These are phyloP conservation scores for Tagetes erecta DNA, from an alignment of 129 eudicot species.

Conservation along the genomic window DNA sequence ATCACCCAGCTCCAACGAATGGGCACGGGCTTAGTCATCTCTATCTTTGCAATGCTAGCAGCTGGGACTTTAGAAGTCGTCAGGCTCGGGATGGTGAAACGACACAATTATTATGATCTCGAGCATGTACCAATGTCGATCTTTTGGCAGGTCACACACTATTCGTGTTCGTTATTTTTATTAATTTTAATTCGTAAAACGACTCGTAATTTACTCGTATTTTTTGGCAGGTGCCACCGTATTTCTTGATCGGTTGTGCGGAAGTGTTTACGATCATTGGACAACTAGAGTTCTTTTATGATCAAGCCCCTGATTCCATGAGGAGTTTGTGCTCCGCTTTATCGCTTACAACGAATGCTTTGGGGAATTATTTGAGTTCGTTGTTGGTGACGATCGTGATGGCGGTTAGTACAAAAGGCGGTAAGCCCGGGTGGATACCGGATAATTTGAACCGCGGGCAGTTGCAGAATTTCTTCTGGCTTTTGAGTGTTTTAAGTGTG, in stretches of 20 bases:
- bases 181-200: too few relatives aligned
- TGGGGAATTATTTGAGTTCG: conserved; percentile 69
- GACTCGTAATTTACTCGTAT: too few relatives aligned
- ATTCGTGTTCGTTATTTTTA: too few relatives aligned
- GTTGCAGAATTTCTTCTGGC: conserved; percentile 70
- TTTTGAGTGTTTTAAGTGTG: conserved; percentile 56
- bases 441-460: conserved; percentile 68
- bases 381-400: conserved; percentile 59
- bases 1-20: conserved; percentile 66
- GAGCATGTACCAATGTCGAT: conserved; percentile 50
- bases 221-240: conserved; percentile 75
- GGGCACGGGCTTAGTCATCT: conserved; percentile 63
- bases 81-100: conserved; percentile 51
- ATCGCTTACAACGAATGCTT: conserved; percentile 49
- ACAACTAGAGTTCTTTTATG: conserved; percentile 68
- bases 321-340: conserved; percentile 74
- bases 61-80: conserved; percentile 57
- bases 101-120: conserved; percentile 35
- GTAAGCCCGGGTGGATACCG: conserved; percentile 71
- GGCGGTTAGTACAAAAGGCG: conserved; percentile 44
- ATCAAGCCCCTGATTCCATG: conserved; percentile 84
- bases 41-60: conserved; percentile 62
- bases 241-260: conserved; percentile 61
- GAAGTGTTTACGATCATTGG: conserved; percentile 67
- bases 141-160: conserved; percentile 55